Evolutionary conservation across 1,284 basidiomycete species (phyloP).

Genomic region (Mycena sp.): DNA sequence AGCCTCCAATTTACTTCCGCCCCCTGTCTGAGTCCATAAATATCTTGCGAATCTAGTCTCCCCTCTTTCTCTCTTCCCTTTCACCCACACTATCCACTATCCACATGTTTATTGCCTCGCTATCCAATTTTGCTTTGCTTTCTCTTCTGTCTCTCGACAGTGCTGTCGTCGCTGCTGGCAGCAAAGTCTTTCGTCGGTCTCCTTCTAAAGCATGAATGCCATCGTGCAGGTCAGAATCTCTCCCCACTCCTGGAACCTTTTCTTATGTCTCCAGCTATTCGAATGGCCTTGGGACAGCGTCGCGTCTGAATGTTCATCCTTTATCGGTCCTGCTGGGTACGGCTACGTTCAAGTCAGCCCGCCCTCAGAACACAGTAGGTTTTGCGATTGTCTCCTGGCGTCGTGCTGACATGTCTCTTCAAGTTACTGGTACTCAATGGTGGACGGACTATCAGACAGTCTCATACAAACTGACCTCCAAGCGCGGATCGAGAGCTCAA

Average conservation of each 20-base stretch:
- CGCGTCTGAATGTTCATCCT: conserved; percentile 47
- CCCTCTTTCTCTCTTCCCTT: not conserved
- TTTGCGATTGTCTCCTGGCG: not conserved
- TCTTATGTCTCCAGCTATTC: conserved; percentile 42
- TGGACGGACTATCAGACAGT: conserved; percentile 55
- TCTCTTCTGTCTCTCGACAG: conserved; percentile 8
- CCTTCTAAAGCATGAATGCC: conserved; percentile 13
- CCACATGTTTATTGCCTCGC: not conserved
- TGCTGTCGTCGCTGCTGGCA: conserved; percentile 4
- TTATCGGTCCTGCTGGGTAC: conserved; percentile 50
- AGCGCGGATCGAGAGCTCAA: conserved; percentile 44
- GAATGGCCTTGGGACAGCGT: conserved; percentile 52
- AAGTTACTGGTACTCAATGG: conserved; percentile 44
- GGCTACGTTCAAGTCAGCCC: conserved; percentile 51
- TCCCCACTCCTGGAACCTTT: not conserved
- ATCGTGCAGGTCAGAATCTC: conserved; percentile 33
- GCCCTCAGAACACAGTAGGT: conserved; percentile 37
- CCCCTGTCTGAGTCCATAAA: too few species aligned
- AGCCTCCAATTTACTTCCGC: too few species aligned
- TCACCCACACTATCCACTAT: not conserved
- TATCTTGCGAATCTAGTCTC: too few species aligned
- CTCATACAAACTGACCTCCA: conserved; percentile 47
- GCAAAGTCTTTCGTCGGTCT: conserved; percentile 2
- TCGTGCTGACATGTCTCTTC: not conserved
- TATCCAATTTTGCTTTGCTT: conserved; percentile 6